Evolutionary conservation across 1,284 basidiomycete genomes (phyloP), one percentile per base, ranked within the genome.

Genomic region (Ganoderma leucocontextum): DNA sequence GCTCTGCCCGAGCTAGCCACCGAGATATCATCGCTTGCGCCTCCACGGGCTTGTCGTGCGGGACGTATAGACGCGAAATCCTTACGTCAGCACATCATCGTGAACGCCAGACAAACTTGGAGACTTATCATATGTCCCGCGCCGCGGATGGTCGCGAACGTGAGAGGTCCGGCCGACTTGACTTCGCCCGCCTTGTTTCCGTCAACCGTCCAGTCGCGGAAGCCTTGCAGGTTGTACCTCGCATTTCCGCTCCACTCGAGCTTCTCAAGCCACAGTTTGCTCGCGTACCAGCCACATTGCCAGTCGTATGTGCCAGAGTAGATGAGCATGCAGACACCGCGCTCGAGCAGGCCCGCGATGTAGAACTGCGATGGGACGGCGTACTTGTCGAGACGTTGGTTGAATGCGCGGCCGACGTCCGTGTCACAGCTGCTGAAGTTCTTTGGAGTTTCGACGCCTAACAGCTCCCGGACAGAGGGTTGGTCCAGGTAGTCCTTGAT

Each of bases 221-320:
- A 88, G 49, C 77, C 79, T 73, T 84, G 80, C 74, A 81, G 76
- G 71, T 78, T 79, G 79, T 90, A 94, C 22, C 74, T 83, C 52
- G 80, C 80, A 61, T 84, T 78, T 1, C 91, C 89, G 13, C 83
- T 85, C 93, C 92, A 95, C 62, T 91, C 85, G n/a, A 94, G 81
- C 70, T 87, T 84, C 67, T 93, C 88, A 42, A 91, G 87, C 93
- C 92, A 94, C 59, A 88, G 80, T 75, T 87, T 87, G 78, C 94
- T 94, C 33, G 89, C 88, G 55, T 92, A 83, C 88, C 91, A 92
- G 77, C 94, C 94, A 78, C 91, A 94, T 76, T 92, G 89, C 86
- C 89, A 93, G 77, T 94, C 92, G 72, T 89, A 91, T 42, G 90
- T 92, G n/a, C 92, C 92, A 6, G 90, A 90, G 72, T 94, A 93